These are phyloP conservation scores for Huntiella savannae DNA, from an alignment of 2,329 filamentous ascomycete genomes.

Conservation along the genomic window DNA sequence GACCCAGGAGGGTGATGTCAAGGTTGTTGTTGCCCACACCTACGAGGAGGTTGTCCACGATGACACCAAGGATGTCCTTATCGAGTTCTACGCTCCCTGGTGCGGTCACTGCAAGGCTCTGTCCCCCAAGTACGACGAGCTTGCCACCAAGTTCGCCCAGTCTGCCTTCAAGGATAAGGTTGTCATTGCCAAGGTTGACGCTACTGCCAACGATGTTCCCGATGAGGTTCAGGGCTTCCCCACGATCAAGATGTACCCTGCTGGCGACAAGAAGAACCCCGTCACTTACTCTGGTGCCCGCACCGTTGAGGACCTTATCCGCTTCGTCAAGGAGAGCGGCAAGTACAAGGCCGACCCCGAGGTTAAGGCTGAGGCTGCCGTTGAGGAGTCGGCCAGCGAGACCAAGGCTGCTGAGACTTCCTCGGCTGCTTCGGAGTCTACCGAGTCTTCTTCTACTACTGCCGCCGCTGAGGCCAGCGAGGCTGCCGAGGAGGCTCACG, in stretches of 20 bases:
- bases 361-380: slow-evolving; percentile 32
- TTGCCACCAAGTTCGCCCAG: slow-evolving; percentile 58
- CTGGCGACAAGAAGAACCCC: slow-evolving; percentile 68
- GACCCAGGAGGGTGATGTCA: slow-evolving; percentile 75
- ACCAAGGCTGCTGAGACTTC: slow-evolving; percentile 19
- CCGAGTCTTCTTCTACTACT: slow-evolving; percentile 20
- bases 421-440: slow-evolving; percentile 25
- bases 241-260: slow-evolving; percentile 95
- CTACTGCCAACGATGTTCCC: slow-evolving; percentile 86
- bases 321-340: slow-evolving; percentile 90
- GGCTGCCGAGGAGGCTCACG: slow-evolving; percentile 34
- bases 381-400: slow-evolving; percentile 23
- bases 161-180: slow-evolving; percentile 68
- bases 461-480: slow-evolving; percentile 17
- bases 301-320: slow-evolving; percentile 75
- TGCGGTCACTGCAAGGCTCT: slow-evolving; percentile 99
- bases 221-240: slow-evolving; percentile 96
- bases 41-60: slow-evolving; percentile 86
- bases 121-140: slow-evolving; percentile 89
- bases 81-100: slow-evolving; percentile 99
- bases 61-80: slow-evolving; percentile 85
- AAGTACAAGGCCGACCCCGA: slow-evolving; percentile 58
- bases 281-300: slow-evolving; percentile 76
- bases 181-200: slow-evolving; percentile 92
- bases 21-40: slow-evolving; percentile 77